Evolutionary conservation across 345 rosid genomes (phyloP).

Genomic region (Syzygium oleosum): DNA sequence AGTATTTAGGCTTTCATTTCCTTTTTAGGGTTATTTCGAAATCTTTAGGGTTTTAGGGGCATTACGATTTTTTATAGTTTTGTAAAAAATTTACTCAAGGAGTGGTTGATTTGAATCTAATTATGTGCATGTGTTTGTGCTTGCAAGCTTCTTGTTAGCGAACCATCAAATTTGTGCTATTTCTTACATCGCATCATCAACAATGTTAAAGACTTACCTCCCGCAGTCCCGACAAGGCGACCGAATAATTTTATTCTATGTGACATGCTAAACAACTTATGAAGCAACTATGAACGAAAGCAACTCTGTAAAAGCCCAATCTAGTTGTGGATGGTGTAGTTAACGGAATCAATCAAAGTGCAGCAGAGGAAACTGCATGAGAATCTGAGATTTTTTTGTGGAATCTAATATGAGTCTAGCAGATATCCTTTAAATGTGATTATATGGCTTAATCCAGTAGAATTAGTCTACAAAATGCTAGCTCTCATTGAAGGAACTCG

Average conservation of each 20-base stretch:
- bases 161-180: neutral
- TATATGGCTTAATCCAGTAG: neutral
- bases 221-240: neutral
- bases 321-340: neutral
- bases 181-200: neutral
- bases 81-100: neutral
- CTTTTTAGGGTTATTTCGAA: neutral
- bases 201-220: neutral
- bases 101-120: neutral
- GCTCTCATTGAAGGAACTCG: neutral
- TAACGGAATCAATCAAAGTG: neutral
- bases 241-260: neutral
- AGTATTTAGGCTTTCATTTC: neutral
- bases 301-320: neutral
- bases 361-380: neutral
- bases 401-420: neutral
- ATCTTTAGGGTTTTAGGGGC: neutral
- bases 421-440: neutral
- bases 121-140: neutral
- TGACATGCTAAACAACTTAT: neutral
- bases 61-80: neutral
- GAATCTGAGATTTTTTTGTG: neutral
- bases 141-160: neutral
- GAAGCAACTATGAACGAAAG: neutral
- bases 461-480: neutral